Evolutionary conservation across 208 protist species (phyloP).

Genomic region (Zelonia costaricensis): DNA sequence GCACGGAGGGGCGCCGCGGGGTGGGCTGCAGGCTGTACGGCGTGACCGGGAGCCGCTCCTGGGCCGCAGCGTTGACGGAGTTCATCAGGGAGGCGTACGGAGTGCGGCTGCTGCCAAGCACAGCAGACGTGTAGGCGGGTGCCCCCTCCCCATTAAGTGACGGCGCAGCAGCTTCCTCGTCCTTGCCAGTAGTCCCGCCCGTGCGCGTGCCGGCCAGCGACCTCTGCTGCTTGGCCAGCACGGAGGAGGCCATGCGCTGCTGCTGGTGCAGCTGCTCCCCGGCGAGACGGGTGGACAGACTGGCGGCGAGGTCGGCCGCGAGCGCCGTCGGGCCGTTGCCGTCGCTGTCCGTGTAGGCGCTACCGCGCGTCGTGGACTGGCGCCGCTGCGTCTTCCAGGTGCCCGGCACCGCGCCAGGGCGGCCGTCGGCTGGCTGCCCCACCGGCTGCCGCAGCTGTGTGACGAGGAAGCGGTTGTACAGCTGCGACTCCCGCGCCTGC

Average conservation of each 20-base stretch:
- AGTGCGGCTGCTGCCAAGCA: slow-evolving; percentile 25
- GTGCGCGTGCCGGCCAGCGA: neutral
- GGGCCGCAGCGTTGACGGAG: slow-evolving; percentile 13
- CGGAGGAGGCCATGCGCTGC: slow-evolving; percentile 16
- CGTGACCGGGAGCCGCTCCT: slow-evolving; percentile 6
- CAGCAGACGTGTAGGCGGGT: neutral
- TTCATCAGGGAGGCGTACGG: slow-evolving; percentile 20
- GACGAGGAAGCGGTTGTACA: slow-evolving; percentile 57
- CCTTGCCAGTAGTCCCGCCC: neutral
- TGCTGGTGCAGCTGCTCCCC: slow-evolving; percentile 18
- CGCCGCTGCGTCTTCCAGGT: slow-evolving; percentile 32
- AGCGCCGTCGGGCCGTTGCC: neutral
- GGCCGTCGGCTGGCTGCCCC: slow-evolving; percentile 21
- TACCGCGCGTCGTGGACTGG: slow-evolving; percentile 13
- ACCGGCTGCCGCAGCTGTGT: slow-evolving; percentile 49
- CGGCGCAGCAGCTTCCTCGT: neutral
- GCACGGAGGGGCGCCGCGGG: slow-evolving; percentile 3
- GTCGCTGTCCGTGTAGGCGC: neutral
- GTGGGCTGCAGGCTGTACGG: slow-evolving; percentile 2
- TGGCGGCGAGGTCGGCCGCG: slow-evolving; percentile 15
- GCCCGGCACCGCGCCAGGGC: slow-evolving; percentile 21
- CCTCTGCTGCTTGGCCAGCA: neutral
- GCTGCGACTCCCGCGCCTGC: slow-evolving; percentile 34
- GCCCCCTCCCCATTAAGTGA: neutral
- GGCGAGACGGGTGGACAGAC: slow-evolving; percentile 22